Evolutionary conservation across 2,329 filamentous ascomycete genomes (phyloP).

Genomic region (Cladophialophora psammophila): DNA sequence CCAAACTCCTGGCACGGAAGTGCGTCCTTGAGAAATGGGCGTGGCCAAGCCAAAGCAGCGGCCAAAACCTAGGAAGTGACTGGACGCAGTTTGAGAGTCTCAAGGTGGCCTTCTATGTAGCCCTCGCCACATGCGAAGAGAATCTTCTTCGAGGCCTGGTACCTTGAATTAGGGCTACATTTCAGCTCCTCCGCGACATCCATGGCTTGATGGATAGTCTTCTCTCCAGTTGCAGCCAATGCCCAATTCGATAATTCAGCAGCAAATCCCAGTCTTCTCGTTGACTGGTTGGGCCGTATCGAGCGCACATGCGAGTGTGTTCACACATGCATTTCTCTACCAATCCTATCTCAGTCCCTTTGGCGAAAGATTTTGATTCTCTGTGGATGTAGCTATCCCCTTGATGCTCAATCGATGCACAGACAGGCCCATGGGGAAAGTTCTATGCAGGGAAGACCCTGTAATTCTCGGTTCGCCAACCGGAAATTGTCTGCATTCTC

Average conservation of each 20-base stretch:
- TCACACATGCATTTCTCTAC: neutral
- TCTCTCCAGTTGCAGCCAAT: neutral
- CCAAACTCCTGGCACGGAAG: neutral
- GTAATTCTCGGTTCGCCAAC: neutral
- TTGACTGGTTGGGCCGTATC: neutral
- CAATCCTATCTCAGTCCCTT: neutral
- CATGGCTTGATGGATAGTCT: neutral
- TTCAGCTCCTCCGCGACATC: neutral
- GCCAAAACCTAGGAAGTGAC: neutral
- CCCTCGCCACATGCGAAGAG: neutral
- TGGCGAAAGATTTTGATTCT: neutral
- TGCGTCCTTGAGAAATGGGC: neutral
- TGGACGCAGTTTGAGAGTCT: neutral
- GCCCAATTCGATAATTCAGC: neutral
- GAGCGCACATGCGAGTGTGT: neutral
- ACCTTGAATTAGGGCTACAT: constrained; percentile 4
- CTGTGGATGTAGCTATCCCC: neutral
- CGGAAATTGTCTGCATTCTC: neutral
- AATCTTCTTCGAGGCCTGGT: constrained; percentile 7
- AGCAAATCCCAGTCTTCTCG: neutral
- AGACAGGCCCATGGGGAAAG: neutral
- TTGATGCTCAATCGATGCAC: neutral
- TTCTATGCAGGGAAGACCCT: constrained; percentile 1
- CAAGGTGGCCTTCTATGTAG: neutral
- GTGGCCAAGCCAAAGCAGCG: neutral